phyloP scores from a whole-genome alignment of 116 monocot genomes.

The Cymodocea nodosa region DNA sequence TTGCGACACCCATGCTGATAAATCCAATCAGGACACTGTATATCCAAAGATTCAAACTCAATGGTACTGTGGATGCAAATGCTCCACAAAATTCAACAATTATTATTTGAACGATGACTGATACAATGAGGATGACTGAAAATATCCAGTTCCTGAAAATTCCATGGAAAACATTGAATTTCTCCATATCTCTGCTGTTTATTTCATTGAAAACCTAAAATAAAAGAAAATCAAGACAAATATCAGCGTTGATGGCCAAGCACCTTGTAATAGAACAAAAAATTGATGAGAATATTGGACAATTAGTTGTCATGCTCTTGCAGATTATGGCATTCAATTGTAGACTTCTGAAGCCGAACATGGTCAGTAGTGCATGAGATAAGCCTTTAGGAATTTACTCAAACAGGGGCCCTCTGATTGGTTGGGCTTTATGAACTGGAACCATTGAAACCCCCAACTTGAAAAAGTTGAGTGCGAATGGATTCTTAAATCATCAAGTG shows the following conservation, averaged over 20 bases:
- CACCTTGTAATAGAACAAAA: background rate
- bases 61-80: slow-evolving; percentile 78
- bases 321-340: too few species aligned
- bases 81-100: slow-evolving; percentile 80
- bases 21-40: slow-evolving; percentile 57
- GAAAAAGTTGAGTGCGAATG: too few species aligned
- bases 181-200: slow-evolving; percentile 88
- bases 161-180: slow-evolving; percentile 74
- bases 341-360: too few species aligned
- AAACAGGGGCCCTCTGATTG: too few species aligned
- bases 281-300: background rate
- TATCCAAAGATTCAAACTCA: slow-evolving; percentile 70
- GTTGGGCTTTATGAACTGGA: too few species aligned
- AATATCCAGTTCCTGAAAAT: slow-evolving; percentile 85
- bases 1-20: slow-evolving; percentile 54
- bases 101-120: slow-evolving; percentile 63
- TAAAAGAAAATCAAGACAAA: background rate
- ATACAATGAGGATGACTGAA: slow-evolving; percentile 31
- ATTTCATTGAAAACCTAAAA: slow-evolving; percentile 90
- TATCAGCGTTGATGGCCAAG: background rate
- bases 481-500: too few species aligned
- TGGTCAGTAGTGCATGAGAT: too few species aligned
- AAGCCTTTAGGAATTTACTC: too few species aligned
- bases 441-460: too few species aligned
- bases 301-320: too few species aligned